Evolutionary conservation across 306 rosid genomes (phyloP).

Genomic region (Glycine latifolia): DNA sequence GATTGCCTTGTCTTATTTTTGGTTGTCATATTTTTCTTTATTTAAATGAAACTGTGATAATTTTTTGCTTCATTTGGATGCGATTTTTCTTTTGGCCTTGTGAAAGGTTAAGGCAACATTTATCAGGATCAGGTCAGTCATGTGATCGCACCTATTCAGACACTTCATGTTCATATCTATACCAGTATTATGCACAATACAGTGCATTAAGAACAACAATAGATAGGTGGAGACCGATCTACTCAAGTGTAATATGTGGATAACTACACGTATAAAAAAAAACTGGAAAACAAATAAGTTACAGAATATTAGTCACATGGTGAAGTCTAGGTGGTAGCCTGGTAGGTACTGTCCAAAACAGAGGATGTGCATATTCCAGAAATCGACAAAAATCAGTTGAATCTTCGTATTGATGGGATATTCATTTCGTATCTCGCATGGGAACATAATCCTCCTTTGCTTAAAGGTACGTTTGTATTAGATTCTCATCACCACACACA

Average conservation of each 20-base stretch:
- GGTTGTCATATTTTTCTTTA: slow-evolving; percentile 13
- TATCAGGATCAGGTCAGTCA: not conserved
- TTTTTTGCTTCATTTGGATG: no score
- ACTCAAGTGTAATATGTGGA: not conserved
- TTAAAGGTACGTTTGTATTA: not conserved
- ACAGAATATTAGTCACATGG: slow-evolving; percentile 9
- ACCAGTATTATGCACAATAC: slow-evolving; percentile 4
- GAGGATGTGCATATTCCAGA: slow-evolving; percentile 36
- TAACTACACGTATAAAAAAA: not conserved
- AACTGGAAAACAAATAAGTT: not conserved
- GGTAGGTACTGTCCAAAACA: not conserved
- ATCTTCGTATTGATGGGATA: not conserved
- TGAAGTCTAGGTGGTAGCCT: not conserved
- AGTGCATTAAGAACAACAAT: slow-evolving; percentile 18
- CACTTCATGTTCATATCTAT: not conserved
- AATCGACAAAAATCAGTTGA: slow-evolving; percentile 23
- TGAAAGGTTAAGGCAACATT: not conserved
- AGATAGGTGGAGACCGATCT: not conserved
- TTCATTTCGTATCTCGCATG: not conserved
- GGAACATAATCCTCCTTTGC: not conserved
- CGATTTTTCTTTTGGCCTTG: no score
- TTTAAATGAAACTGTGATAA: no score
- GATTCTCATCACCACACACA: not conserved
- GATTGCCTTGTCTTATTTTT: not conserved
- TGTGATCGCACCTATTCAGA: not conserved